phyloP scores from a whole-genome alignment of 1,284 basidiomycete genomes.

The Irpex rosettiformis region DNA sequence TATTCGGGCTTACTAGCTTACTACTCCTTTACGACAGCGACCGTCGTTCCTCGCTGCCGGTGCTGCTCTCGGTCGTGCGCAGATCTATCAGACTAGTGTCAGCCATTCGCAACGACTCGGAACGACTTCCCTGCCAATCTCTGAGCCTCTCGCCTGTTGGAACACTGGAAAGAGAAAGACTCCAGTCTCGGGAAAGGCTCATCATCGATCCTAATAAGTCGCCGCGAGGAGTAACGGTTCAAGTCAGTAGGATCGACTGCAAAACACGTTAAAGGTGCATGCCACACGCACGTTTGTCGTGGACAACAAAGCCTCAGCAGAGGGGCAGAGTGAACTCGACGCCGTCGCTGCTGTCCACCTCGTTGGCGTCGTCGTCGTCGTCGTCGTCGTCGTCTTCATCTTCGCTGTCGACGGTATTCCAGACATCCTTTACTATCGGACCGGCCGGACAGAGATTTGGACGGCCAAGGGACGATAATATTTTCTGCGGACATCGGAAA shows the following conservation, averaged over 20 bases:
- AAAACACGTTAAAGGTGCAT: slow-evolving; percentile 18
- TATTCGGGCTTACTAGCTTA: slow-evolving; percentile 9
- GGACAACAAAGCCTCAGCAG: slow-evolving; percentile 5
- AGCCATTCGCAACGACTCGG: background rate
- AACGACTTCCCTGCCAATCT: background rate
- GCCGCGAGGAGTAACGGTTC: background rate
- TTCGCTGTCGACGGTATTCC: slow-evolving; percentile 18
- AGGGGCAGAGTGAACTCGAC: slow-evolving; percentile 14
- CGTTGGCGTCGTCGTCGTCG: slow-evolving; percentile 1
- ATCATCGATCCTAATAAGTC: background rate
- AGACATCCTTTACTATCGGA: slow-evolving; percentile 23
- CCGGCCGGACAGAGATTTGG: slow-evolving; percentile 12
- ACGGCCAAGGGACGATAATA: slow-evolving; percentile 1
- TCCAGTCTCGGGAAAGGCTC: background rate
- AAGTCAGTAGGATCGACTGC: background rate
- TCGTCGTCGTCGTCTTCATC: slow-evolving; percentile 10
- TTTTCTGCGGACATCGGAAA: slow-evolving; percentile 18
- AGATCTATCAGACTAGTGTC: too few species aligned
- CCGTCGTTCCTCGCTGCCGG: slow-evolving; percentile 4
- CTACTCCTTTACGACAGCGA: background rate
- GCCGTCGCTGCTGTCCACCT: background rate
- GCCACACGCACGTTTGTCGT: slow-evolving; percentile 33
- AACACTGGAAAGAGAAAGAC: background rate
- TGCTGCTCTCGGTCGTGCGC: background rate
- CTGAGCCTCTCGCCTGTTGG: background rate